Conservation (phyloP, 257 asterid genomes). For the Solanum tarijense region DNA sequence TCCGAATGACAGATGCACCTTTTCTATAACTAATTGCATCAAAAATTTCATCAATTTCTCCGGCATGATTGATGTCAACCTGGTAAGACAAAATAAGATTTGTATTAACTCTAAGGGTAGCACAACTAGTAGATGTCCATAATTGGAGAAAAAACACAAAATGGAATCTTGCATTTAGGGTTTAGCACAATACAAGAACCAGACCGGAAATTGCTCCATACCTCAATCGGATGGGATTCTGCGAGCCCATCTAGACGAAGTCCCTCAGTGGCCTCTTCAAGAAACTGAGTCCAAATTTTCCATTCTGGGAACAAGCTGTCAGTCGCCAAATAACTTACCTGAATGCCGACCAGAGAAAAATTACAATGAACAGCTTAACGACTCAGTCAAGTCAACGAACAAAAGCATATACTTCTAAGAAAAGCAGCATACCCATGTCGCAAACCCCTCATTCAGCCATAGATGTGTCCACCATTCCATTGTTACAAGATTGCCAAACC, state of each 20-base stretch:
- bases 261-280: conserved; percentile 66
- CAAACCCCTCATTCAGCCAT: conserved; percentile 96
- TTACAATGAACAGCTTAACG: not conserved
- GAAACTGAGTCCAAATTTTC: conserved; percentile 94
- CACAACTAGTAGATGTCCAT: not conserved
- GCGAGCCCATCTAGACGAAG: conserved; percentile 91
- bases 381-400: not conserved
- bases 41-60: conserved; percentile 91
- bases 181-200: not conserved
- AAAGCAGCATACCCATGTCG: conserved; percentile 71
- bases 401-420: not conserved
- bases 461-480: conserved; percentile 99
- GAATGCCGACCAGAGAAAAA: conserved; percentile 11
- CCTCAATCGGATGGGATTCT: conserved; percentile 96
- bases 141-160: not conserved
- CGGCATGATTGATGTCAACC: conserved; percentile 86
- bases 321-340: conserved; percentile 89
- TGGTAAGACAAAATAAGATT: conserved; percentile 19
- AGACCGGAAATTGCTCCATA: not conserved
- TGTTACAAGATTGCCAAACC: conserved; percentile 98
- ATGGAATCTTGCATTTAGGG: not conserved
- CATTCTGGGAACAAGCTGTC: conserved; percentile 92
- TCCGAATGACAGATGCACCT: conserved; percentile 93
- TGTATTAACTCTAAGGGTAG: not conserved
- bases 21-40: conserved; percentile 90